Conservation (phyloP, 2,329 filamentous ascomycete species). For the Cladosporium sp. region DNA sequence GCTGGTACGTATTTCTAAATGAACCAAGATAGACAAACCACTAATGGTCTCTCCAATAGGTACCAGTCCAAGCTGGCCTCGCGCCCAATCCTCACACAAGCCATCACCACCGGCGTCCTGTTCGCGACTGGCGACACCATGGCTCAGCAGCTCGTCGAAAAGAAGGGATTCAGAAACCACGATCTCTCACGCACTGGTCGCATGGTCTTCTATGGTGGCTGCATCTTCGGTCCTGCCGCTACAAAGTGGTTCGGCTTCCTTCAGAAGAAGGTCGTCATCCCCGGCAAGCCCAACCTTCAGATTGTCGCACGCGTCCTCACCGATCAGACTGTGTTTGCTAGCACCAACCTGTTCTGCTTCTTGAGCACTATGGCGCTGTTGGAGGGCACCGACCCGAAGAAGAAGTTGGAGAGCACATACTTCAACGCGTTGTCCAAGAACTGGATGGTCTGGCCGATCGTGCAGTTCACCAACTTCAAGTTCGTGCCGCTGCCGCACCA, state of each 20-base stretch:
- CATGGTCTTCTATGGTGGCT: conserved; percentile 76
- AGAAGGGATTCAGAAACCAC: conserved; percentile 71
- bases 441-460: conserved; percentile 81
- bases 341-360: conserved; percentile 77
- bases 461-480: conserved; percentile 84
- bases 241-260: conserved; percentile 84
- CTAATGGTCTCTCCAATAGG: conserved; percentile 45
- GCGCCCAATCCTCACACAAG: conserved; percentile 84
- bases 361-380: conserved; percentile 70
- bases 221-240: conserved; percentile 80
- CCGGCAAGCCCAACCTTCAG: conserved; percentile 61
- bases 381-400: conserved; percentile 48
- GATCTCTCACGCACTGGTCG: conserved; percentile 65
- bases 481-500: conserved; percentile 79
- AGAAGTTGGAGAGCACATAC: conserved; percentile 72
- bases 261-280: conserved; percentile 61
- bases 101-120: conserved; percentile 82
- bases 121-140: conserved; percentile 89
- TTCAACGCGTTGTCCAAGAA: conserved; percentile 71
- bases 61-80: conserved; percentile 80
- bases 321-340: conserved; percentile 81
- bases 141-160: conserved; percentile 87
- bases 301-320: conserved; percentile 71
- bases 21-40: conserved; percentile 5
- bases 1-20: conserved; percentile 34